Base-by-base conservation (phyloP, 192 early-diverging fungal genomes). In the Backusella mclennaniae region DNA sequence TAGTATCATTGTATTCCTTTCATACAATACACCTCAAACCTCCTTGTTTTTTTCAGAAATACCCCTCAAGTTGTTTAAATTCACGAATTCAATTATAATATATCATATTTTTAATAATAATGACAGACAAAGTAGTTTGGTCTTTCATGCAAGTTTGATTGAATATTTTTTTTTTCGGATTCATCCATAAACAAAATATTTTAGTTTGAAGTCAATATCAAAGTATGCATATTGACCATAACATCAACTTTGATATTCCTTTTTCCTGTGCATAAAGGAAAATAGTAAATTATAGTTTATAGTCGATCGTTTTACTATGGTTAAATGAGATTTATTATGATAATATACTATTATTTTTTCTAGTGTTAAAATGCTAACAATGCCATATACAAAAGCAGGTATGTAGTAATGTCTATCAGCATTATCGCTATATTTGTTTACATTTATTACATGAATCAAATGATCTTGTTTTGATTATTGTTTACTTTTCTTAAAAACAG, bases 141-240 rank as follows among this genome's bases (percentile, higher is more conserved):
- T 63, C 9, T 4, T 63, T 63, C 21, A 29, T 63, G 56, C 56
- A 63, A 63, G 56, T 29, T 63, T 63, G 56, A 63, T 63, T 63
- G 56, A 63, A 29, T 59, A 59, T 9, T 53, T 29, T 59, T 63
- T 63, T 63, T 63, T 63, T 63, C 56, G 56, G 56, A 63, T 63
- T 63, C 56, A 29, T 63, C 11, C 26, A 63, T 63, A 63, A 63
- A 63, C 56, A 63, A 63, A 63, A 63, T 12, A 63, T 63, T 14
- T 63, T 63, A 29, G 56, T 63, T 63, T 12, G 6, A 63, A 63
- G 56, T 29, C 23, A 21, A 56, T 21, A 56, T 23, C 21, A 63
- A 14, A 63, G 56, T 63, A 63, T 63, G 56, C 56, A 63, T 63
- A 63, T 63, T 63, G 23, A 29, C 56, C 12, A 63, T 12, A 63